Conservation (phyloP, 495 filamentous ascomycete genomes). For the Penicillium soppii region DNA sequence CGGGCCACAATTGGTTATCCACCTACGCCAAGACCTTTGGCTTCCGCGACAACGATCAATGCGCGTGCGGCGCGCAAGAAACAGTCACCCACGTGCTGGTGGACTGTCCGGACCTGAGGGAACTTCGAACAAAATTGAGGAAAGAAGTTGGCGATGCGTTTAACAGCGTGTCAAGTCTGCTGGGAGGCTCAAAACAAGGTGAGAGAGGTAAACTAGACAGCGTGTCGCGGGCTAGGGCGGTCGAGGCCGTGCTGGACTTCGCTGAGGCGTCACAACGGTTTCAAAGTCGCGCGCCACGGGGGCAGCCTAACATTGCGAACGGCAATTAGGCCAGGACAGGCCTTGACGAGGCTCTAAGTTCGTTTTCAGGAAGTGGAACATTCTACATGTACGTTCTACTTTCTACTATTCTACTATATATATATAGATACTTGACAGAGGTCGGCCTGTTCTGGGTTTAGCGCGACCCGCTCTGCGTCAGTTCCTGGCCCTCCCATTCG, state of each 20-base stretch:
- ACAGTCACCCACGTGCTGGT: slow-evolving; percentile 3
- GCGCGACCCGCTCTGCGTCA: too few species aligned
- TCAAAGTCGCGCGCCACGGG: slow-evolving; percentile 20
- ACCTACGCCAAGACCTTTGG: not conserved
- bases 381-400: slow-evolving; percentile 10
- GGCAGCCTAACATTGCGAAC: slow-evolving; percentile 20
- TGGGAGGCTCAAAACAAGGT: too few species aligned
- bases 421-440: slow-evolving; percentile 3
- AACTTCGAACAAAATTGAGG: not conserved
- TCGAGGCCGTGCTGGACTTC: not conserved
- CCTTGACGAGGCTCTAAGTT: too few species aligned
- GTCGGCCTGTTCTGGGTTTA: too few species aligned
- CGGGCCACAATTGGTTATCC: not conserved
- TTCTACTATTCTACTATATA: too few species aligned
- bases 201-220: too few species aligned
- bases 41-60: not conserved
- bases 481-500: too few species aligned
- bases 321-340: slow-evolving; percentile 20
- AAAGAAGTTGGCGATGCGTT: not conserved
- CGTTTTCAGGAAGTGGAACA: slow-evolving; percentile 14
- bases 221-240: not conserved
- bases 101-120: not conserved
- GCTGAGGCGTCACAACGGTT: slow-evolving; percentile 1
- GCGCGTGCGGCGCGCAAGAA: slow-evolving; percentile 1
- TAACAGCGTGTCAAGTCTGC: not conserved